Percentiles rank a stretch among this genome's conserved stretches.
These are phyloP conservation scores for Apiospora marii DNA, from an alignment of 2,329 filamentous ascomycete species.

Conservation along the genomic window DNA sequence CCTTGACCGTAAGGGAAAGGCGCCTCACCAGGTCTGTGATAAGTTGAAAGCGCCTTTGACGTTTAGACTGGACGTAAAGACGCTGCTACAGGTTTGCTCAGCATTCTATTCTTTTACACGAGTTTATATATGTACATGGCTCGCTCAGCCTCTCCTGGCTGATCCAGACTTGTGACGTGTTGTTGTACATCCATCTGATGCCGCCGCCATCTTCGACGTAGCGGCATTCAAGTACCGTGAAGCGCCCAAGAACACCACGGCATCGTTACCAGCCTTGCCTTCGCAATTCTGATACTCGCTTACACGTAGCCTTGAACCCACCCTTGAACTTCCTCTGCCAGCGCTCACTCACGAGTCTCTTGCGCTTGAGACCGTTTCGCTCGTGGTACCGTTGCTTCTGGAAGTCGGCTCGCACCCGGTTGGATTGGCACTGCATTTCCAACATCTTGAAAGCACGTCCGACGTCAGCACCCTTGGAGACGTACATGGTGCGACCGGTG, in stretches of 20 bases:
- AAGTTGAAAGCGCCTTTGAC: too few relatives aligned
- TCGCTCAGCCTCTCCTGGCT: neutral
- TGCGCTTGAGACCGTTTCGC: slow-evolving; percentile 77
- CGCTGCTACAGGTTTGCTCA: neutral
- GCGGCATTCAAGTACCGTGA: neutral
- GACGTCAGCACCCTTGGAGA: slow-evolving; percentile 53
- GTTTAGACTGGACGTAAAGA: too few relatives aligned
- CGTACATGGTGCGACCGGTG: slow-evolving; percentile 53
- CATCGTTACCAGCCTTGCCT: slow-evolving; percentile 77
- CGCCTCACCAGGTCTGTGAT: too few relatives aligned
- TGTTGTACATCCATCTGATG: neutral
- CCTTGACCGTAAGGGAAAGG: too few relatives aligned
- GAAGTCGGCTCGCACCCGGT: slow-evolving; percentile 65
- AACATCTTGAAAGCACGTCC: slow-evolving; percentile 54
- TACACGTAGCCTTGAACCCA: slow-evolving; percentile 71
- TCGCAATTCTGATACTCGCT: slow-evolving; percentile 73
- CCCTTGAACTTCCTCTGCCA: slow-evolving; percentile 74
- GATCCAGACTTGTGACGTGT: neutral
- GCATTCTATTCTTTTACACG: slow-evolving; percentile 11
- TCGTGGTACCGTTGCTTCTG: slow-evolving; percentile 75
- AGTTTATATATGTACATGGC: neutral
- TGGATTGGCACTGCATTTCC: slow-evolving; percentile 51
- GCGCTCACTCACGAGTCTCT: slow-evolving; percentile 73
- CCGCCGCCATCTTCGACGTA: neutral
- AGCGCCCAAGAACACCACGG: neutral